These are phyloP conservation scores for Ceriops decandra DNA, from an alignment of 345 rosid species.

Conservation along the genomic window DNA sequence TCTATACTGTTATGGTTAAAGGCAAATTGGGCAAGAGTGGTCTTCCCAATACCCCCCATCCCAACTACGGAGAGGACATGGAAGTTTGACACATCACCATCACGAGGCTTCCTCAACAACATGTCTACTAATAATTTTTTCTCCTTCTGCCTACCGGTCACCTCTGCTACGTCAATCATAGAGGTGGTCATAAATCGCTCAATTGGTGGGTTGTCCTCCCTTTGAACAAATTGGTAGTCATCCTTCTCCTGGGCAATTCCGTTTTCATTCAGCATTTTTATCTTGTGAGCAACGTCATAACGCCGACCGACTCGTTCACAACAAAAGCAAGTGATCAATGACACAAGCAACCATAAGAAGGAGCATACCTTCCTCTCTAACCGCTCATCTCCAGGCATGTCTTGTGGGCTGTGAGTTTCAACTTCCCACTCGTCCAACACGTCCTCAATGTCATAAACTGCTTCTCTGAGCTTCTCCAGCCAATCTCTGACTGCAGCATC, in stretches of 20 bases:
- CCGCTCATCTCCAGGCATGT: not conserved
- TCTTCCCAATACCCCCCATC: too few relatives aligned
- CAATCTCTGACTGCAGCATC: too few relatives aligned
- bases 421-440: not conserved
- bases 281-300: not conserved
- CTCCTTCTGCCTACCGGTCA: not conserved
- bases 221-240: not conserved
- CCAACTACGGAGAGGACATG: too few relatives aligned
- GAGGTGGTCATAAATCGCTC: not conserved
- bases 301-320: too few relatives aligned
- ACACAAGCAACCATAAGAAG: too few relatives aligned
- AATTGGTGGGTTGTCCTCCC: not conserved
- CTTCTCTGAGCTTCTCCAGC: too few relatives aligned
- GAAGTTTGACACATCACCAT: too few relatives aligned
- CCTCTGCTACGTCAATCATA: not conserved
- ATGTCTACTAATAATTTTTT: not conserved
- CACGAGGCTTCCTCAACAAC: too few relatives aligned
- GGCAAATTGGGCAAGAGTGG: too few relatives aligned
- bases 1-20: too few relatives aligned
- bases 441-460: constrained; percentile 6
- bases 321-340: too few relatives aligned
- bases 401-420: not conserved
- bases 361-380: too few relatives aligned
- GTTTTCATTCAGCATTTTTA: constrained; percentile 1
- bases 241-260: not conserved